Evolutionary conservation across 371 early-diverging fungal genomes (phyloP).

Genomic region (Mycotypha africana): DNA sequence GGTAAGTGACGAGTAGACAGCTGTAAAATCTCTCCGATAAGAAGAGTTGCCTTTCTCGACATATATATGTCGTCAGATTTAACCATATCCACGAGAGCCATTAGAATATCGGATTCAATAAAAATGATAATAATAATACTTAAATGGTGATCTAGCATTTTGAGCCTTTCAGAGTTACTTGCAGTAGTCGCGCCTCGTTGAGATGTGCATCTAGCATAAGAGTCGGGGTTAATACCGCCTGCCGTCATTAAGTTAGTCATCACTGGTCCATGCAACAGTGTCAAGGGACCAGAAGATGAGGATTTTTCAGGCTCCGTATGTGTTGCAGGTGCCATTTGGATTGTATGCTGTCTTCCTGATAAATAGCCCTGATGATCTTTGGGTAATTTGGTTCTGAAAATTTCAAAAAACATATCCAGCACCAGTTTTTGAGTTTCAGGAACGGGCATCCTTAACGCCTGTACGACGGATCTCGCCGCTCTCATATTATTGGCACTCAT

Average conservation of each 20-base stretch:
- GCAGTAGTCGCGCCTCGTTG: constrained; percentile 18
- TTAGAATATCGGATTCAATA: constrained; percentile 75
- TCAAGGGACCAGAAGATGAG: constrained; percentile 11
- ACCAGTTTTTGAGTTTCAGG: constrained; percentile 77
- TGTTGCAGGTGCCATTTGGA: constrained; percentile 29
- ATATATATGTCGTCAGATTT: constrained; percentile 47
- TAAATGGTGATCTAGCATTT: constrained; percentile 68
- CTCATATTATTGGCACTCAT: constrained; percentile 71
- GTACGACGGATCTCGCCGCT: constrained; percentile 70
- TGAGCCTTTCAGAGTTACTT: constrained; percentile 42
- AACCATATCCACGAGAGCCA: constrained; percentile 53
- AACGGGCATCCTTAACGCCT: constrained; percentile 65
- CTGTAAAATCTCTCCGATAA: constrained; percentile 75
- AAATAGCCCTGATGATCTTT: constrained; percentile 57
- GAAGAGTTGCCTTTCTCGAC: constrained; percentile 58
- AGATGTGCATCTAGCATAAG: constrained; percentile 13
- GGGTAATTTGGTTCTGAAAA: constrained; percentile 68
- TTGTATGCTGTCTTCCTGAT: constrained; percentile 41
- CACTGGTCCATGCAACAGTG: constrained; percentile 15
- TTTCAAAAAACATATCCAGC: constrained; percentile 72
- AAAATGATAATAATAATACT: constrained; percentile 70
- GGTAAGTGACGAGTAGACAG: constrained; percentile 68
- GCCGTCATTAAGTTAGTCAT: constrained; percentile 23
- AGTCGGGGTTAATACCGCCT: constrained; percentile 20
- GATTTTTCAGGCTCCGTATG: constrained; percentile 9